Evolutionary conservation across 2,329 filamentous ascomycete species (phyloP), one percentile per base, ranked within the genome.

Genomic region (Xylariales sp.): DNA sequence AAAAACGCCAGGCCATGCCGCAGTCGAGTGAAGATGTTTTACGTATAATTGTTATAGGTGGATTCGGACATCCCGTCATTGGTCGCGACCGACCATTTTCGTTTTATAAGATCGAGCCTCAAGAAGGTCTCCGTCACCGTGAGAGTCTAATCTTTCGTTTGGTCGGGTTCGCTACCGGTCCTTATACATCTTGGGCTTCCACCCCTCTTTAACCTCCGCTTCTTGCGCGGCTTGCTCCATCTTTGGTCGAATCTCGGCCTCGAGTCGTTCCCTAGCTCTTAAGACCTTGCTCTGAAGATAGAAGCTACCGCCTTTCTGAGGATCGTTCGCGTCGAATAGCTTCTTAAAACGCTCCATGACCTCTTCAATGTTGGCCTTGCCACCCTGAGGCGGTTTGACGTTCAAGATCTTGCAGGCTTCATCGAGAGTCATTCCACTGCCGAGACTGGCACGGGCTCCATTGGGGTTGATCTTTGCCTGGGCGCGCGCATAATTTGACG

Each of bases 371-470:
- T 90, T 85, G 42, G 83, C 75, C 59, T 88, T 75, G 31, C 87
- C 88, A 44, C 74, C 78, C 60, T 85, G 78, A 2, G 91, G 90
- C 25, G 90, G 88, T 62, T 91, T 88, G 51, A 98, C 89, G 62
- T 98, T 95, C 46, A 98, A 78, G 57, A 98, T 96, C 66, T 89
- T 88, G 78, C 89, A 97, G 38, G 93, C 93, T 72, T 98, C 93
- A 51, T 95, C 88, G 55, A 98, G 81, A 7, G 89, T 93, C 65
- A 97, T 84, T 58, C 89, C 87, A 5, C 79, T 78, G 19, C 80
- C 72, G 45, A 73, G 56, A 42, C 54, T 60, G 28, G 56, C 53
- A 42, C 58, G 57, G 24, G 57, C 50, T 28, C 50, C 57, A 50
- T 62, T 65, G 40, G 66, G 65, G 49, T 76, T 74, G 38, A 66